Evolutionary conservation across 2,329 filamentous ascomycete species (phyloP), one percentile per base, ranked within the genome.

Genomic region (Whalleya microplaca): DNA sequence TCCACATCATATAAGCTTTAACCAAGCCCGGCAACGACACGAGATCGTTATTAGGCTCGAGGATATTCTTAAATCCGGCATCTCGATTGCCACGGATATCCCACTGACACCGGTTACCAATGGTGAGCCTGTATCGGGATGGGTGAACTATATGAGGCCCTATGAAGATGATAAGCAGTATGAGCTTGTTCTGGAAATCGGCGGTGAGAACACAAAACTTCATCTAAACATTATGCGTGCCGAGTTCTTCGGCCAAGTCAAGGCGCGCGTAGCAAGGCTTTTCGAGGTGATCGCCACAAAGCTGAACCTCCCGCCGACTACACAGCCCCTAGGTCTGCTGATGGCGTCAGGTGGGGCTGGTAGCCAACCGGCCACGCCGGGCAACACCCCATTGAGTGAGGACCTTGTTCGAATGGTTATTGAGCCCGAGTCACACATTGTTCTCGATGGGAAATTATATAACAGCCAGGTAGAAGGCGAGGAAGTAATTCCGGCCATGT

Each of bases 41-140:
- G 93, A 98, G 74, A 96, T 98, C 18, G 76, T 86, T 3, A 79
- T 98, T 29, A 83, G 91, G 0, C 75, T 98, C 2, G 88, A 95
- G 67, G 93, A 97, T 67, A 84, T 98, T n/a, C 85, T 94, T 32
- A 93, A 94, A 66, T 92, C 90, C 2, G 94, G 94, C 14, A 80
- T 97, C 45, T 85, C 85, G 16, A 83, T 95, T 62, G 76, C 76
- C 1, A 72, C 75, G 8, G 86, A 89, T 48, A 64, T 64, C 18
- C 55, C 66, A 2, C 61, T 71, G 20, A 62, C 72, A 37, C 57
- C 71, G 7, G 56, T 56, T 23, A 56, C 55, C 16, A 57, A 59
- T 37, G 48, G 63, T 23, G 72, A 73, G 41, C 66, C 72, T 29
- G 52, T 74, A 27, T 67, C 71, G 16, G 75, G 74, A 41, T 90